Evolutionary conservation across 1,139 yeast genomes (phyloP).

Genomic region (Blastobotrys malaysiensis): DNA sequence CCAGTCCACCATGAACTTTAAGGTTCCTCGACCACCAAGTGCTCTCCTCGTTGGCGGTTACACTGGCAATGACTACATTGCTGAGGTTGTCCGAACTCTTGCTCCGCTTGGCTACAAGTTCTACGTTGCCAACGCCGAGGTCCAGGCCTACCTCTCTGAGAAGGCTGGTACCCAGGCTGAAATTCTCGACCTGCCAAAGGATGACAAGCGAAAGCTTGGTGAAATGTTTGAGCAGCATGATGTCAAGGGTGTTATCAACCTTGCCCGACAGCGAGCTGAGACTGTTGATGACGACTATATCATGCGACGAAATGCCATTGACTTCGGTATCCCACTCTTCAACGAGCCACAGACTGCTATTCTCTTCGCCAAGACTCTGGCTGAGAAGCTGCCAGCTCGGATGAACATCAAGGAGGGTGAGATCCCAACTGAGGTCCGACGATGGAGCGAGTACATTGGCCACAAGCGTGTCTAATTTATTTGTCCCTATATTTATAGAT

Average conservation of each 20-base stretch:
- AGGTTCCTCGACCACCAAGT: slow-evolving; percentile 82
- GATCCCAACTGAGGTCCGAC: slow-evolving; percentile 77
- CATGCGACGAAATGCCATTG: slow-evolving; percentile 98
- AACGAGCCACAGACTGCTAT: slow-evolving; percentile 92
- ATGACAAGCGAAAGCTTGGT: slow-evolving; percentile 87
- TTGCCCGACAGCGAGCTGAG: slow-evolving; percentile 88
- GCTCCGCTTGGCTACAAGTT: slow-evolving; percentile 75
- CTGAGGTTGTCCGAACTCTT: slow-evolving; percentile 63
- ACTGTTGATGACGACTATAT: slow-evolving; percentile 83
- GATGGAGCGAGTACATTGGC: slow-evolving; percentile 97
- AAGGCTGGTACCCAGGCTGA: slow-evolving; percentile 45
- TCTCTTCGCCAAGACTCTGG: slow-evolving; percentile 80
- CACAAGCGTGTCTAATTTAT: slow-evolving; percentile 67
- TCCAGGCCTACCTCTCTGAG: slow-evolving; percentile 56
- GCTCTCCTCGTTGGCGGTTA: slow-evolving; percentile 96
- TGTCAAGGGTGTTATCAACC: slow-evolving; percentile 82
- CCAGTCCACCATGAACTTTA: slow-evolving; percentile 95
- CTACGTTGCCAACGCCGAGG: slow-evolving; percentile 69
- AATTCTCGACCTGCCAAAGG: slow-evolving; percentile 82
- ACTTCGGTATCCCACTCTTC: slow-evolving; percentile 91
- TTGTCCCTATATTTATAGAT: neutral
- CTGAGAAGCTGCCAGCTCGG: slow-evolving; percentile 54
- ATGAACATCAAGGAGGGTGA: slow-evolving; percentile 40
- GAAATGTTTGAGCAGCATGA: slow-evolving; percentile 85
- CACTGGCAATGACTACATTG: slow-evolving; percentile 62